These are phyloP conservation scores for Mucor ambiguus DNA, from an alignment of 371 early-diverging fungal genomes.

Conservation along the genomic window DNA sequence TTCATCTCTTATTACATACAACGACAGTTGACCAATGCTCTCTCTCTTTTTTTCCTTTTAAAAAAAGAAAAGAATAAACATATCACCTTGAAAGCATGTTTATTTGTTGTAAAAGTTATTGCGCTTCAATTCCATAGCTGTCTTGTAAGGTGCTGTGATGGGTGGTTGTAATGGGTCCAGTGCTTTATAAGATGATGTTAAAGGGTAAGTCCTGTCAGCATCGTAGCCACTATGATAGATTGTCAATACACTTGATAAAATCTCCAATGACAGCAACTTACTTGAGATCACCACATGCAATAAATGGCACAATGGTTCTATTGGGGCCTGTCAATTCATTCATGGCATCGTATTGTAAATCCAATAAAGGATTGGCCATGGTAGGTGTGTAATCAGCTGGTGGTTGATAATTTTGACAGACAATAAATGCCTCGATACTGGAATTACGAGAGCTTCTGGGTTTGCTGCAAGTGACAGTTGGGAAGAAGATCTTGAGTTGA, in stretches of 20 bases:
- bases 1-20: background rate
- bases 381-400: conserved; percentile 84
- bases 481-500: conserved; percentile 93
- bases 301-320: conserved; percentile 85
- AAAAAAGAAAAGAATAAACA: background rate
- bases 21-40: background rate
- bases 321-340: conserved; percentile 76
- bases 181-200: conserved; percentile 61
- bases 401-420: conserved; percentile 88
- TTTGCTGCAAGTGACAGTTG: conserved; percentile 87
- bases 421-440: conserved; percentile 93
- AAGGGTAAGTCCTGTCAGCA: conserved; percentile 81
- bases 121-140: conserved; percentile 81
- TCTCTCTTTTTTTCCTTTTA: background rate
- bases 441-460: conserved; percentile 94
- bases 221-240: conserved; percentile 68
- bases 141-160: conserved; percentile 89
- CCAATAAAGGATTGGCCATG: conserved; percentile 87
- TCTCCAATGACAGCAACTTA: conserved; percentile 21
- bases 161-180: conserved; percentile 86
- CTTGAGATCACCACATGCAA: conserved; percentile 91
- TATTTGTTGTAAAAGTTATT: conserved; percentile 62
- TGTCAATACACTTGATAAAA: background rate
- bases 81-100: background rate
- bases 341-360: conserved; percentile 64